Percentiles rank a stretch among this genome's conserved stretches.
Conservation (phyloP, 306 rosid genomes). For the Prunus kanzakura region DNA sequence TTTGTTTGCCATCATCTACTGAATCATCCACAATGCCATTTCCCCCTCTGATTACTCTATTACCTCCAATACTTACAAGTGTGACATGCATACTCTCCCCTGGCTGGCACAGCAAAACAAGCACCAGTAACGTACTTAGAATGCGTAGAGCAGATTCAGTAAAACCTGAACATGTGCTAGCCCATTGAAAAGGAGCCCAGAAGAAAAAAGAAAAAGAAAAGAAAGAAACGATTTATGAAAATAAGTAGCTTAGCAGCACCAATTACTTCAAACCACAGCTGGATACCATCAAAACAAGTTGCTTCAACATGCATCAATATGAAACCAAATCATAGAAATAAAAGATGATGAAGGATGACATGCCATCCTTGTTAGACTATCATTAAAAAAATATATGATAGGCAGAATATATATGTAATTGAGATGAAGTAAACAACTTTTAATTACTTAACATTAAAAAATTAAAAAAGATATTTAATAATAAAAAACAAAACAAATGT, state of each 20-base stretch:
- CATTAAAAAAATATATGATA: background rate
- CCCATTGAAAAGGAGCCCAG: too few species aligned
- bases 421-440: conserved; percentile 1
- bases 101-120: conserved; percentile 53
- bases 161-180: too few species aligned
- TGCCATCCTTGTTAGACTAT: background rate
- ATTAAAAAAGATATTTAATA: background rate
- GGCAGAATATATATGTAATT: background rate
- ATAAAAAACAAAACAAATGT: conserved; percentile 13
- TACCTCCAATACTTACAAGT: conserved; percentile 84
- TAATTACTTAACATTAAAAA: background rate
- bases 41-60: conserved; percentile 83
- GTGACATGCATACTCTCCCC: conserved; percentile 68
- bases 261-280: too few species aligned
- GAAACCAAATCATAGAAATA: background rate
- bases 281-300: too few species aligned
- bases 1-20: conserved; percentile 42
- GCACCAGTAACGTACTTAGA: conserved; percentile 22
- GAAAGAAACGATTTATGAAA: background rate
- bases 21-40: conserved; percentile 65
- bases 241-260: too few species aligned
- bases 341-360: background rate
- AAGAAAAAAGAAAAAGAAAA: too few species aligned
- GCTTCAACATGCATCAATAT: too few species aligned
- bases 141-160: conserved; percentile 4